Percentiles rank a stretch among this genome's conserved stretches.
Evolutionary conservation across 164 flowering plant species (phyloP).

Genomic region (Vitis vinifera): DNA sequence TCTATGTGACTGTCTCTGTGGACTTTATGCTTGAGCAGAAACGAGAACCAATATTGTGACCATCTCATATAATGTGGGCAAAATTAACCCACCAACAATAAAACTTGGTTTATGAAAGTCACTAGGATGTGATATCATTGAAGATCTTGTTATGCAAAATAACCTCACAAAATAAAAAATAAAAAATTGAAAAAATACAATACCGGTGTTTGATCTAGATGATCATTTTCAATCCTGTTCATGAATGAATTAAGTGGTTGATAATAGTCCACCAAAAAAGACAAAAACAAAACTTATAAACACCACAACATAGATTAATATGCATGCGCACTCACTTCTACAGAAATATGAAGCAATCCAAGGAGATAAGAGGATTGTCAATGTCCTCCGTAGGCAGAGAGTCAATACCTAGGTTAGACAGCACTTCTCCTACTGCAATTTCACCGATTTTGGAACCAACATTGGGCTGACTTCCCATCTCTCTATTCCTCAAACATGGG

Average conservation of each 20-base stretch:
- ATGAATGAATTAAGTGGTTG: too few relatives aligned
- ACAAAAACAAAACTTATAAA: background rate
- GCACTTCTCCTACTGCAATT: conserved; percentile 23
- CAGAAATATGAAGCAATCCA: conserved; percentile 83
- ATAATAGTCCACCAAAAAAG: background rate
- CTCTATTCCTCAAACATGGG: conserved; percentile 23
- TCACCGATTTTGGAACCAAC: conserved; percentile 27
- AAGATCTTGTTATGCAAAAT: too few relatives aligned
- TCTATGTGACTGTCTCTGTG: too few relatives aligned
- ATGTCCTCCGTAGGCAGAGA: conserved; percentile 44
- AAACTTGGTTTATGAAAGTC: too few relatives aligned
- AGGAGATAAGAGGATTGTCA: conserved; percentile 66
- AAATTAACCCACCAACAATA: too few relatives aligned
- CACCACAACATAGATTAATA: background rate
- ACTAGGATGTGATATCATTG: too few relatives aligned
- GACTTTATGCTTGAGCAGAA: too few relatives aligned
- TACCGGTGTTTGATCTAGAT: too few relatives aligned
- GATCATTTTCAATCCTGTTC: too few relatives aligned
- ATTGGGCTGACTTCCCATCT: conserved; percentile 17
- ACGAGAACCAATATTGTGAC: too few relatives aligned
- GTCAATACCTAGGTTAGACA: conserved; percentile 20
- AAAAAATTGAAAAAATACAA: background rate
- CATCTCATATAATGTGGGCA: too few relatives aligned
- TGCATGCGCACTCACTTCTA: conserved; percentile 18
- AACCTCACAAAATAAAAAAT: background rate